Evolutionary conservation across 2,329 filamentous ascomycete genomes (phyloP), one percentile per base, ranked within the genome.

Genomic region (Nothopassalora personata): DNA sequence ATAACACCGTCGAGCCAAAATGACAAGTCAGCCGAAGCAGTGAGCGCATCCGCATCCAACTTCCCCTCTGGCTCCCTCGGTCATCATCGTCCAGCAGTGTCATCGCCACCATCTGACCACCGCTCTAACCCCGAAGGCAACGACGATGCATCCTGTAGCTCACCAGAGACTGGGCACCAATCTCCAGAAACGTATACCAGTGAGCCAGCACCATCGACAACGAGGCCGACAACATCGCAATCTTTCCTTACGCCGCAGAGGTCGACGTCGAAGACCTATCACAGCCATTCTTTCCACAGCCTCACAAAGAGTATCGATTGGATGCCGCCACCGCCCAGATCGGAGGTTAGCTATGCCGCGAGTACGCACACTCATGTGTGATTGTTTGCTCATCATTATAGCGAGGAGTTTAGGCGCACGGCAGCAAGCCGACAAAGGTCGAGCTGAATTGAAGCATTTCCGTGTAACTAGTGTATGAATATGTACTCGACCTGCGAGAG

Each of bases 111-210:
- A 8, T 59, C 60, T 7, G 55, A 59, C 30, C 57, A 59, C 39
- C 54, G 51, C 30, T 57, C 53, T 1, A 56, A 54, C 30, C 57
- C 50, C 4, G 54, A 50, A 5, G 19, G 51, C 23, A 7, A 52
- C 8, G 60, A 57, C 15, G 60, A 62, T 28, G 43, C 33, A 4
- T 49, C 53, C 9, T 59, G 50, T n/a, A 33, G 39, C n/a, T 56
- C 60, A 8, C n/a, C 39, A n/a, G 55, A 49, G 11, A 54, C 54
- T 30, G 45, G 28, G 15, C 39, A 28, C 5, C 50, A 33, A 13
- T 60, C 58, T 6, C 54, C 59, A 3, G 54, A 59, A 11, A 54
- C 53, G 18, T 59, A 57, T 27, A 50, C 8, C 11, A 59, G 56
- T 27, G 56, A 59, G 18, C 57, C 60, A 11, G 57, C 57, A 43